phyloP scores from a whole-genome alignment of 768 basidiomycete genomes.

The Suillus clintonianus region DNA sequence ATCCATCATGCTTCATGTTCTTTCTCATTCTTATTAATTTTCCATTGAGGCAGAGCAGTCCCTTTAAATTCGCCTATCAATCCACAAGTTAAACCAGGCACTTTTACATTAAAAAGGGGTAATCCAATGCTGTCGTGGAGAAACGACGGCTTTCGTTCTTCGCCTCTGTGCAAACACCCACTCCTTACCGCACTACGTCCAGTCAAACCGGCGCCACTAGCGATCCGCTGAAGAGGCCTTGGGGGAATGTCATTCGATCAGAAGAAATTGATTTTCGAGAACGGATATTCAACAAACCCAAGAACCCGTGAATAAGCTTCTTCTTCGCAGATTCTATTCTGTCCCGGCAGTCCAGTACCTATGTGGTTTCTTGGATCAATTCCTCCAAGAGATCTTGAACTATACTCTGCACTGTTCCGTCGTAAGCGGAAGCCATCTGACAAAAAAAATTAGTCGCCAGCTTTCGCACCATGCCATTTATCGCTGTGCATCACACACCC shows the following conservation, averaged over 20 bases:
- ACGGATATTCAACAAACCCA: background rate
- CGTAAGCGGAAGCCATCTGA: no score
- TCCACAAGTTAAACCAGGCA: background rate
- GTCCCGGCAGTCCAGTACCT: background rate
- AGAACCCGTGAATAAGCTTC: background rate
- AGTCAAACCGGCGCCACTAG: background rate
- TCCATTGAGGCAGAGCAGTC: background rate
- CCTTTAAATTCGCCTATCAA: slow-evolving; percentile 1
- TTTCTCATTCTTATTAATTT: background rate
- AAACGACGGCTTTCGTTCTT: background rate
- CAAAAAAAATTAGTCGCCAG: no score
- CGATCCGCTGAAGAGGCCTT: background rate
- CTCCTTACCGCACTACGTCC: background rate
- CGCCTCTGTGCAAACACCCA: background rate
- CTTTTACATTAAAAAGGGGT: background rate
- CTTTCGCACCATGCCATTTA: slow-evolving; percentile 24
- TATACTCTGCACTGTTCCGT: slow-evolving; percentile 20
- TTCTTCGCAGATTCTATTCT: background rate
- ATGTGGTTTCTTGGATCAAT: background rate
- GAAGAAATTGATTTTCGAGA: background rate
- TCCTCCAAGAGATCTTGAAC: slow-evolving; percentile 10
- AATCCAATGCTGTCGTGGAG: background rate
- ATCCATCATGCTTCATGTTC: background rate
- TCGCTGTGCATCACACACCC: slow-evolving; percentile 21
- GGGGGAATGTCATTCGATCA: background rate